A percentile compares a stretch with the other conserved stretches of the same genome.
These are phyloP conservation scores for Cyclotella cryptica DNA, from an alignment of 108 stramenopile species.

Conservation along the genomic window DNA sequence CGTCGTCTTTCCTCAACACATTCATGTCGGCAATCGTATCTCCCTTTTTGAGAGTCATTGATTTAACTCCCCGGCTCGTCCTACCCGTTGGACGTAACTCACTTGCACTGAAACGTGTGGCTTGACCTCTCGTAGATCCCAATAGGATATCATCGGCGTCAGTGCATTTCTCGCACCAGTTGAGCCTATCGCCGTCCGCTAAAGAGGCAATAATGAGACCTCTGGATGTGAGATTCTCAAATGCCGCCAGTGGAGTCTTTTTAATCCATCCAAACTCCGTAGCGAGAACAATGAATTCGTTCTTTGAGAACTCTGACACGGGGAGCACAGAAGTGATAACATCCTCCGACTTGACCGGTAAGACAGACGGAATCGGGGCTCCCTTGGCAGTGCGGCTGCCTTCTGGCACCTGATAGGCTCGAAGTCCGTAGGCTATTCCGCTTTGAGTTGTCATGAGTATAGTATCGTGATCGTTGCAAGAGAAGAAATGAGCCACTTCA, in stretches of 20 bases:
- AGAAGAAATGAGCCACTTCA: slow-evolving; percentile 92
- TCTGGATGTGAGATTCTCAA: slow-evolving; percentile 82
- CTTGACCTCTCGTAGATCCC: slow-evolving; percentile 81
- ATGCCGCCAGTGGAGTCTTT: slow-evolving; percentile 92
- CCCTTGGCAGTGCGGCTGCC: slow-evolving; percentile 86
- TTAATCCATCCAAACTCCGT: slow-evolving; percentile 95
- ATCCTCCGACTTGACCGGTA: slow-evolving; percentile 76
- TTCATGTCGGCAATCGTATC: slow-evolving; percentile 91
- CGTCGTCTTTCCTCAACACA: slow-evolving; percentile 57
- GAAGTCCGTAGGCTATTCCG: slow-evolving; percentile 92
- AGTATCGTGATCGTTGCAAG: slow-evolving; percentile 96
- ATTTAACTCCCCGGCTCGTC: slow-evolving; percentile 84
- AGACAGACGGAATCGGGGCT: slow-evolving; percentile 81
- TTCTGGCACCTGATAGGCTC: slow-evolving; percentile 89
- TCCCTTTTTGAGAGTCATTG: slow-evolving; percentile 88
- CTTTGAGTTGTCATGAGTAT: slow-evolving; percentile 90
- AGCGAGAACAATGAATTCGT: slow-evolving; percentile 89
- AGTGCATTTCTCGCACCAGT: slow-evolving; percentile 84
- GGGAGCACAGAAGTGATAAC: slow-evolving; percentile 80
- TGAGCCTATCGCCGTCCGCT: slow-evolving; percentile 87
- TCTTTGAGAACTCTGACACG: slow-evolving; percentile 74
- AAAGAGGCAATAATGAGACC: slow-evolving; percentile 92
- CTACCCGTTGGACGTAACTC: slow-evolving; percentile 82
- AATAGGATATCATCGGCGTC: slow-evolving; percentile 88
- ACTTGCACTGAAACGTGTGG: slow-evolving; percentile 75